Base-by-base conservation (phyloP, 192 early-diverging fungal species). In the Backusella morwellensis region DNA sequence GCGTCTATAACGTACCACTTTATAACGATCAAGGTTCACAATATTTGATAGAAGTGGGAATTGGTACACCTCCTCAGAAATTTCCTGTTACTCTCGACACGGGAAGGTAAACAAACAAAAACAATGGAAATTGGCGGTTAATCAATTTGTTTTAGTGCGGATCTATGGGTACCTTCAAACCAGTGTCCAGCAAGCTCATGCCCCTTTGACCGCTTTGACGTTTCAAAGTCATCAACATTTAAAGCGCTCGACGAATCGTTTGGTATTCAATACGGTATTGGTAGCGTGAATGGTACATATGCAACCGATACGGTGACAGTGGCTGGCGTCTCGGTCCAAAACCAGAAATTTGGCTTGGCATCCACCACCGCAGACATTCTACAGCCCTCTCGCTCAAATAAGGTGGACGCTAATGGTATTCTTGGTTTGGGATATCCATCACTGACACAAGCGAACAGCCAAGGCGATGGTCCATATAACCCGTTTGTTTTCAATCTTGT, bases 401-500 rank as follows among this genome's bases (percentile, higher is more conserved):
- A 21, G 35, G 54, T 77, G 0, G 44, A 70, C 4, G 74, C 77
- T 15, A 77, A 82, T 67, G 81, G 81, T 35, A 82, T 82, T 36
- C 74, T 82, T 40, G 81, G 81, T 47, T 35, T 82, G 35, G 81
- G 81, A 42, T 81, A 77, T 63, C 80, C 80, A 8, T 41, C 76
- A 11, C 36, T 81, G 9, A 81, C 80, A 34, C 76, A 76, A 7
- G 66, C 76, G 1, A 77, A 73, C 19, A 77, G 40, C 6, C 38
- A 70, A n/a, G 67, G 67, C 23, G 72, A 70, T 17, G 35, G 36
- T 17, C 59, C 74, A 12, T 82, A 82, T 29, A 75, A 72, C 12
- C 81, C 81, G 2, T 82, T 82, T 70, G 81, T 82, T 15, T 82
- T 82, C 44, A 82, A 78, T 52, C 63, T 82, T 12, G 70, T 73